phyloP scores from a whole-genome alignment of 176 grass and related monocot species.

The Chrysopogon serrulatus region DNA sequence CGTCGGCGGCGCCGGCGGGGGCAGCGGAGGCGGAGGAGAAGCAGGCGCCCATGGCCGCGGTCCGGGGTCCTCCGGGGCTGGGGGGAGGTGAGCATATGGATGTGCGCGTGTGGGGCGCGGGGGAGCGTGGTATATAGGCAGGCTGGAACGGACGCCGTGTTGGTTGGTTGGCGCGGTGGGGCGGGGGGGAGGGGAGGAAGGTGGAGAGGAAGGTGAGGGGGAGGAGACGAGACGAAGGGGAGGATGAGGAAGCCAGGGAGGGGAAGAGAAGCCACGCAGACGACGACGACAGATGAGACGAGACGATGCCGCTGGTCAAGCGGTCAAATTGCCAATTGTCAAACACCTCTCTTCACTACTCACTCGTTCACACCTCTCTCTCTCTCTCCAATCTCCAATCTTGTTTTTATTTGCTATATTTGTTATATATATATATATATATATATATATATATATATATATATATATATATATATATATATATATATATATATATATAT shows the following conservation, averaged over 20 bases:
- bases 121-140: slow-evolving; percentile 37
- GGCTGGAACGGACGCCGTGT: background rate
- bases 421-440: too few species aligned
- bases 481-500: too few species aligned
- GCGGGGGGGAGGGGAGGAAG: slow-evolving; percentile 6
- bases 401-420: background rate
- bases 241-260: too few species aligned
- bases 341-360: background rate
- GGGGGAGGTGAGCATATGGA: slow-evolving; percentile 32
- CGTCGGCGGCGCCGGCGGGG: background rate
- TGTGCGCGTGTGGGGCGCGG: background rate
- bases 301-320: background rate
- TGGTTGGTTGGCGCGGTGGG: slow-evolving; percentile 2
- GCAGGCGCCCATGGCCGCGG: slow-evolving; percentile 44
- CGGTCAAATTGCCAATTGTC: slow-evolving; percentile 24
- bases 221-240: background rate
- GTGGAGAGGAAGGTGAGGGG: slow-evolving; percentile 52
- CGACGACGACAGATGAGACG: background rate
- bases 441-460: too few species aligned
- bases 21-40: slow-evolving; percentile 34
- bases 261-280: background rate
- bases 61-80: background rate
- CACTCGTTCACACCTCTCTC: background rate
- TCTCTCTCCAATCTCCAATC: too few species aligned
- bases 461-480: too few species aligned